phyloP scores from a whole-genome alignment of 768 basidiomycete genomes.

The Trametes cingulata region DNA sequence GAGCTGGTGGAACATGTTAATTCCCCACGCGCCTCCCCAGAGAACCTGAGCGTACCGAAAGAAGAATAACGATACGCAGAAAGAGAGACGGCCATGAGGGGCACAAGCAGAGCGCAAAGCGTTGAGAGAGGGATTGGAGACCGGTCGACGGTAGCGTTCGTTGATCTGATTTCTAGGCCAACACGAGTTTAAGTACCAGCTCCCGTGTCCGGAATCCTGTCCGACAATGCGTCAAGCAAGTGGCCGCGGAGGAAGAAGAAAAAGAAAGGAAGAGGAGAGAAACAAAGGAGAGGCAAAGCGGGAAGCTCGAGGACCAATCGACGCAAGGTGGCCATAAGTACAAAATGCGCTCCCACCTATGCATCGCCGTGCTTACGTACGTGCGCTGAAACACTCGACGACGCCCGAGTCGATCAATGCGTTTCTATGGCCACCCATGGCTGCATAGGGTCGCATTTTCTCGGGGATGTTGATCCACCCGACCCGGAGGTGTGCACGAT shows the following conservation, averaged over 20 bases:
- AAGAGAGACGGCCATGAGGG: slow-evolving; percentile 47
- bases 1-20: slow-evolving; percentile 38
- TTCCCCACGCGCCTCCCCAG: too few relatives aligned
- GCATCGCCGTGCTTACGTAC: slow-evolving; percentile 21
- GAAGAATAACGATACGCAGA: slow-evolving; percentile 56
- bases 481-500: not conserved
- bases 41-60: slow-evolving; percentile 49
- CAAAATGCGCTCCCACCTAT: not conserved
- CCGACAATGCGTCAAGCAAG: slow-evolving; percentile 30
- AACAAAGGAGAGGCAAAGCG: slow-evolving; percentile 19
- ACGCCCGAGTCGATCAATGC: slow-evolving; percentile 10
- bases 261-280: slow-evolving; percentile 3
- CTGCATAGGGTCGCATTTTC: not conserved
- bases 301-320: slow-evolving; percentile 12
- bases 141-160: slow-evolving; percentile 36
- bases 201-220: slow-evolving; percentile 34
- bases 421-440: slow-evolving; percentile 8
- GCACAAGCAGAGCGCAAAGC: slow-evolving; percentile 25
- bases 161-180: slow-evolving; percentile 12
- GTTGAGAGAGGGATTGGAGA: slow-evolving; percentile 29
- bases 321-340: not conserved
- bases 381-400: slow-evolving; percentile 11
- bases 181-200: slow-evolving; percentile 28
- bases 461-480: not conserved
- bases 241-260: slow-evolving; percentile 13